Evolutionary conservation across 2,329 filamentous ascomycete genomes (phyloP), one percentile per base, ranked within the genome.

Genomic region (Penicillium sp.): DNA sequence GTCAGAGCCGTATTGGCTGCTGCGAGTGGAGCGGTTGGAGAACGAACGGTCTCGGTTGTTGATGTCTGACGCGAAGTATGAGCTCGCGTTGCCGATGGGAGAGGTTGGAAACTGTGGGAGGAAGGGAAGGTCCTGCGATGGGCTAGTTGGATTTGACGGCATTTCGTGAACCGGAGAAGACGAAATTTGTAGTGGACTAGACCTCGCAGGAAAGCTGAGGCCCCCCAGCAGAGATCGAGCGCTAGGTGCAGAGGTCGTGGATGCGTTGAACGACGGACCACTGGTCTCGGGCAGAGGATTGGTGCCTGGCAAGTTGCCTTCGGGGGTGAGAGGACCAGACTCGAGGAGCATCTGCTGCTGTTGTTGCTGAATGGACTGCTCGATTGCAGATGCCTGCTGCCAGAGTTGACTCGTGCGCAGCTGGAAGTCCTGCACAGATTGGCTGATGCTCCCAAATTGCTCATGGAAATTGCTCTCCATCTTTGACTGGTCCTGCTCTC

Each of bases 231-330:
- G 61, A 39, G 73, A 67, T 52, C 72, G 65, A 52, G 59, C 64
- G 52, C 56, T 67, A 32, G 67, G 64, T 44, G 67, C 65, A 52
- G 64, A 67, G 13, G 67, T 66, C 18, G 67, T 67, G 55, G 70
- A 54, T 6, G 60, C 50, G 29, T 58, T 61, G 35, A 67, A 47
- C n/a, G 65, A 58, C 45, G 64, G 37, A 23, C 50, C 58, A 31
- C 54, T 56, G 10, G 59, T 58, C 40, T 73, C 74, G 60, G 72
- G 61, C 37, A 71, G 61, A 53, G 70, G 65, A 55, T 76, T 77
- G 10, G 81, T 82, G 53, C 81, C 81, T 25, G 82, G 81, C 15
- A 85, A 70, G 32, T 79, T 77, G 29, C 81, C 82, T 70, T 86
- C 84, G n/a, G 84, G 84, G n/a, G 83, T 85, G 46, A 78, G 64